These are phyloP conservation scores for Globisporangium barbulae DNA, from an alignment of 352 stramenopile species.

Conservation along the genomic window DNA sequence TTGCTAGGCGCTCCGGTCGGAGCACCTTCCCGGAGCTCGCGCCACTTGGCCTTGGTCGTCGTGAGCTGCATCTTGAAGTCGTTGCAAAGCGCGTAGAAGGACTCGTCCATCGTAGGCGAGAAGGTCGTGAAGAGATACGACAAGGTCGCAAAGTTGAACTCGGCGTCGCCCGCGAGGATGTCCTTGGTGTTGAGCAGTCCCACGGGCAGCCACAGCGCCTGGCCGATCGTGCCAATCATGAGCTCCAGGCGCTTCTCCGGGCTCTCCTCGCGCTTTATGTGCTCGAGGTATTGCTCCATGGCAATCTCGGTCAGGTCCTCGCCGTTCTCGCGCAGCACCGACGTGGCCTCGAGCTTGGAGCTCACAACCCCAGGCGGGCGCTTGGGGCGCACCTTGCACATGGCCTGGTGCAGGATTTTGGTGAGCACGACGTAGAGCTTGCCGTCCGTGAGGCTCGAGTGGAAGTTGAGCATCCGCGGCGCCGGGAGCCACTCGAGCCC, in stretches of 20 bases:
- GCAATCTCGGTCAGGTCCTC: constrained; percentile 77
- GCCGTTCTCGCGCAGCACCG: constrained; percentile 69
- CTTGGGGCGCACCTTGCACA: constrained; percentile 47
- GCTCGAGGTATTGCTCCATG: constrained; percentile 71
- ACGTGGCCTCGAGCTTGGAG: constrained; percentile 53
- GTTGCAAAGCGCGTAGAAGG: constrained; percentile 40
- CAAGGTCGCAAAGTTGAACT: constrained; percentile 76
- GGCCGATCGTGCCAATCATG: constrained; percentile 66
- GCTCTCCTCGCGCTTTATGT: constrained; percentile 45
- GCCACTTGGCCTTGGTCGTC: constrained; percentile 53
- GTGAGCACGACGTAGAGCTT: constrained; percentile 53
- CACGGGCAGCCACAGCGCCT: constrained; percentile 66
- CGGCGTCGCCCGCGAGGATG: constrained; percentile 60
- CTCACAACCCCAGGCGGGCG: constrained; percentile 21
- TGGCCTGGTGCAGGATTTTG: constrained; percentile 60
- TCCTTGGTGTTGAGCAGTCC: constrained; percentile 64
- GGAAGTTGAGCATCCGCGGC: constrained; percentile 59
- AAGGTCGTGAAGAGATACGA: constrained; percentile 68
- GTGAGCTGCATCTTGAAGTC: constrained; percentile 57
- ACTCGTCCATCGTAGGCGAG: constrained; percentile 51
- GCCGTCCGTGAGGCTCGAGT: constrained; percentile 62
- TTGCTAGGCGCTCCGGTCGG: constrained; percentile 5
- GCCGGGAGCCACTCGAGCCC: constrained; percentile 46
- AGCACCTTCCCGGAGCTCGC: constrained; percentile 47
- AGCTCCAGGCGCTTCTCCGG: constrained; percentile 61